These are phyloP conservation scores for Blumeriella jaapii DNA, from an alignment of 2,329 filamentous ascomycete genomes.

Conservation along the genomic window DNA sequence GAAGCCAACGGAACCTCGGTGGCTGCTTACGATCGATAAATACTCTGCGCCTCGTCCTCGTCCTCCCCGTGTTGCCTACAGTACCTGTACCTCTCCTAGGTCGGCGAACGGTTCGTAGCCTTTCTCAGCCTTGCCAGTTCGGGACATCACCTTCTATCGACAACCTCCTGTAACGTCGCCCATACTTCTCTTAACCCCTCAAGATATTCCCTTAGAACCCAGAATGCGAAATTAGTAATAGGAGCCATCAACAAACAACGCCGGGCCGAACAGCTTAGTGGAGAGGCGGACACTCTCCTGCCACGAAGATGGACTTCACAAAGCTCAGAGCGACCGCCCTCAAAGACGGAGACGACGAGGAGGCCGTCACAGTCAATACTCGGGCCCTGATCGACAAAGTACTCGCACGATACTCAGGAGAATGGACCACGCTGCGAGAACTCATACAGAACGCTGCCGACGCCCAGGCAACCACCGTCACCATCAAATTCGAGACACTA, in stretches of 20 bases:
- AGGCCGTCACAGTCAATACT: constrained; percentile 96
- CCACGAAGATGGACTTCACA: constrained; percentile 51
- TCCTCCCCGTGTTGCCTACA: too few relatives aligned
- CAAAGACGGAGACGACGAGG: constrained; percentile 77
- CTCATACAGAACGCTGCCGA: constrained; percentile 98
- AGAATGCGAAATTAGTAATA: constrained; percentile 1
- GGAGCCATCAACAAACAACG: neutral
- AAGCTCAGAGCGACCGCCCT: constrained; percentile 79
- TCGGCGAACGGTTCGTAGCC: constrained; percentile 7
- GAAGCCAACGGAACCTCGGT: too few relatives aligned
- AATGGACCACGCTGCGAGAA: constrained; percentile 84
- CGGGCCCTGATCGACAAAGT: constrained; percentile 96
- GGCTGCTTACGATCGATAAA: neutral
- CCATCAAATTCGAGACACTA: constrained; percentile 82
- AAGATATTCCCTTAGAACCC: neutral
- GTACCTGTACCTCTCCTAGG: too few relatives aligned
- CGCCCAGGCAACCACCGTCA: constrained; percentile 80
- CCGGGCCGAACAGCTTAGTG: neutral
- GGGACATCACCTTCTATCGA: constrained; percentile 1
- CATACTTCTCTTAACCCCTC: too few relatives aligned
- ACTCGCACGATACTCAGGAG: constrained; percentile 87
- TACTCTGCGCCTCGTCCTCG: neutral
- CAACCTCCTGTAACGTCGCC: neutral
- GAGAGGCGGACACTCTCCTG: neutral
- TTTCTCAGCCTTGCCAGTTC: constrained; percentile 6